Base-by-base conservation (phyloP, 345 rosid genomes). In the Raphanus sativus region DNA sequence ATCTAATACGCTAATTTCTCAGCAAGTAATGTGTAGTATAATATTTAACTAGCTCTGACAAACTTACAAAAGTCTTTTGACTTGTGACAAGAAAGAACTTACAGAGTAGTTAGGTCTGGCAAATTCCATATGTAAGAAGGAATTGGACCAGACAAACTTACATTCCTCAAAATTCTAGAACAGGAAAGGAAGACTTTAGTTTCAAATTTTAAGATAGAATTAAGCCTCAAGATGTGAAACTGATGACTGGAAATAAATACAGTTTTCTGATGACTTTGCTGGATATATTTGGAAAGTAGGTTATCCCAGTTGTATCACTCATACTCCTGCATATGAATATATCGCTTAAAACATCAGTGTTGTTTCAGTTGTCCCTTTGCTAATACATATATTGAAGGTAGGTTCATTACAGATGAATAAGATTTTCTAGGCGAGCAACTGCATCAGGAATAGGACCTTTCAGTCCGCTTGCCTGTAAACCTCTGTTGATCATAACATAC, bases 401-500 rank as follows among this genome's bases (percentile, higher is more conserved):
- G 24, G 54, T 65, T 32, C n/a, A 83, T 85, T 67, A 86, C 91
- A 88, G 13, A 2, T 79, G 65, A 8, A 1, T 2, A 38, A 85
- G 75, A 17, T 80, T 75, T 66, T 73, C 45, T 77, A 87, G 76
- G 67, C 45, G 54, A 21, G 81, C 60, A 0, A 85, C 67, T 21
- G 80, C 82, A 52, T 81, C 60, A 5, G 88, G 88, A 65, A 87
- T 81, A 38, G 88, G 85, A 36, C 84, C 87, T 79, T 33, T 59
- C 11, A 85, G 79, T 63, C 90, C 90, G 74, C 85, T 85, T 55
- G 76, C 90, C 17, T 42, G 78, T 65, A 87, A 40, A 72, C 83
- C 69, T 84, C 75, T 77, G 75, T 33, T 34, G 0, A 54, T 7
- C 29, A 58, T 11, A 75, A 36, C 0, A 0, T 7, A 24, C 21